phyloP scores from a whole-genome alignment of 2,329 filamentous ascomycete species.

The Fusarium cyanostomum region DNA sequence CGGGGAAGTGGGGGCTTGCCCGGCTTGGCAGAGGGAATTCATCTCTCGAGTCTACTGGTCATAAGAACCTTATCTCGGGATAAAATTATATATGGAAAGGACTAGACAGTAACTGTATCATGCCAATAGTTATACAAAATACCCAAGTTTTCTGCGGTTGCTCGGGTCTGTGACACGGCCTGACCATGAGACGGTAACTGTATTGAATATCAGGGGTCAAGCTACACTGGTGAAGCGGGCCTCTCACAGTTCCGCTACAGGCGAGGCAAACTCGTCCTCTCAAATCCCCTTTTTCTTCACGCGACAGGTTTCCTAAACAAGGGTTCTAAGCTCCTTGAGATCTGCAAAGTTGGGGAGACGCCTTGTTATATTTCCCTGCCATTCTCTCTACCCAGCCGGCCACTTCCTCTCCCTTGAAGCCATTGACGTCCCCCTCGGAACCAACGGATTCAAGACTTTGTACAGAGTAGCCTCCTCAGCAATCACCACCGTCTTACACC shows the following conservation, averaged over 20 bases:
- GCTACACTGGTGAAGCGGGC: background rate
- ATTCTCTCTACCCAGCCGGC: background rate
- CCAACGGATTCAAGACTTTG: background rate
- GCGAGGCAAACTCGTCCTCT: background rate
- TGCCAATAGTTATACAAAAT: background rate
- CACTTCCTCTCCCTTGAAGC: background rate
- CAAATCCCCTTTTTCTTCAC: background rate
- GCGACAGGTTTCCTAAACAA: background rate
- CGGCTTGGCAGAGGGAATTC: too few species aligned
- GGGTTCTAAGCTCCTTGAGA: background rate
- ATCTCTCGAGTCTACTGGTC: background rate
- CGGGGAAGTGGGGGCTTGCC: slow-evolving; percentile 11
- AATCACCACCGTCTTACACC: too few species aligned
- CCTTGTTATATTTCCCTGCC: background rate
- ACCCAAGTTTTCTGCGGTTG: background rate
- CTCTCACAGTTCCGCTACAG: background rate
- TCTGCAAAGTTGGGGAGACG: background rate
- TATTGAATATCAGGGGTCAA: background rate
- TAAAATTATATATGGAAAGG: background rate
- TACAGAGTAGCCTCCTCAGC: too few species aligned
- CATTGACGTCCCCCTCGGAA: background rate
- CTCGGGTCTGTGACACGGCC: background rate
- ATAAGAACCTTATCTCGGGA: background rate
- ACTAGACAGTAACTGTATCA: background rate
- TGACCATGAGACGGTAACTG: background rate